These are phyloP conservation scores for Stramenopiles sp. DNA, from an alignment of 352 stramenopile species.

Conservation along the genomic window DNA sequence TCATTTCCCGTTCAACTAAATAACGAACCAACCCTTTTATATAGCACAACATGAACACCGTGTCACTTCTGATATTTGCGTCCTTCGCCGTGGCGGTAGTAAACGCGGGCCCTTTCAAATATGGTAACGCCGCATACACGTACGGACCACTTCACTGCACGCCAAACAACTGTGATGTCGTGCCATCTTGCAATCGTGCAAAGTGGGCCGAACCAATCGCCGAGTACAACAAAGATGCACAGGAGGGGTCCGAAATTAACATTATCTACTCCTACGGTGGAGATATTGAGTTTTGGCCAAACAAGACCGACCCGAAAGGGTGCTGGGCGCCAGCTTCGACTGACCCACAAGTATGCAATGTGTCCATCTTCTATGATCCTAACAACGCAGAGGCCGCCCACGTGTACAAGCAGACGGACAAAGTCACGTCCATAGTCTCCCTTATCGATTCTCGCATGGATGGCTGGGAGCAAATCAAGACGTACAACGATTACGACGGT, in stretches of 20 bases:
- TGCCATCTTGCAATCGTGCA: slow-evolving; percentile 7
- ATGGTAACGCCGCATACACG: slow-evolving; percentile 1
- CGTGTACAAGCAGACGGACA: slow-evolving; percentile 8
- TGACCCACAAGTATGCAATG: not conserved
- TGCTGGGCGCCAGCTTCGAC: slow-evolving; percentile 5
- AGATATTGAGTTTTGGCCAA: slow-evolving; percentile 1
- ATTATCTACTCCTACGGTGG: slow-evolving; percentile 11
- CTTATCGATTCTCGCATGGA: slow-evolving; percentile 8
- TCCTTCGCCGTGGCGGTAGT: not conserved
- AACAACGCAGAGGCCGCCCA: slow-evolving; percentile 4
- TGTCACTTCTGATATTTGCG: no score
- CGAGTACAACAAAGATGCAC: not conserved
- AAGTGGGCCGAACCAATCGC: not conserved
- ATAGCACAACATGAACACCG: no score
- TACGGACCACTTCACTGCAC: slow-evolving; percentile 8
- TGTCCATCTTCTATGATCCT: not conserved
- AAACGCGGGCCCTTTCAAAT: not conserved
- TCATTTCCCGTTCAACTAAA: no score
- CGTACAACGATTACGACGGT: slow-evolving; percentile 11
- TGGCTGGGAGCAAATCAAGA: slow-evolving; percentile 3
- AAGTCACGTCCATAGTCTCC: not conserved
- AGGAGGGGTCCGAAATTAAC: slow-evolving; percentile 1
- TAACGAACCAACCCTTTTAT: no score
- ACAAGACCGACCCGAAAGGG: not conserved
- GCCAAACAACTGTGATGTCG: not conserved